These are phyloP conservation scores for Emergomyces pasteurianus DNA, from an alignment of 2,329 filamentous ascomycete species.

Conservation along the genomic window DNA sequence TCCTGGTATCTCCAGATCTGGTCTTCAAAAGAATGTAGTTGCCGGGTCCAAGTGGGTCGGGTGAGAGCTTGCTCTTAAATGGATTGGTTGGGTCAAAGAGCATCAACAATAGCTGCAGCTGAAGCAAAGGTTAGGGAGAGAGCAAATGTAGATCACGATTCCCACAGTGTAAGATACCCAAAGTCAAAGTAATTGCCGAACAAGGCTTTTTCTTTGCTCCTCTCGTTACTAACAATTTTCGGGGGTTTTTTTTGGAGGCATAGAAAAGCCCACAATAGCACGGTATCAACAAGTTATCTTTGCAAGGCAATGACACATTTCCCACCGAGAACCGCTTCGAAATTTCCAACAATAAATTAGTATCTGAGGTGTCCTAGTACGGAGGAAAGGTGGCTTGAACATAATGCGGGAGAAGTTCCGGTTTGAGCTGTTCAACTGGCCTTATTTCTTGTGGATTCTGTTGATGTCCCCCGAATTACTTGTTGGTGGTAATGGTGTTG, in stretches of 20 bases:
- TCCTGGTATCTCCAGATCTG: background rate
- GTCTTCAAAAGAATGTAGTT: background rate
- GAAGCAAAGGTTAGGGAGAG: background rate
- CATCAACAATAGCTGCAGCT: background rate
- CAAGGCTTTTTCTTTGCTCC: background rate
- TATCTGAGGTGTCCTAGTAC: background rate
- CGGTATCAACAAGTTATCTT: background rate
- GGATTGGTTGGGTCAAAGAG: background rate
- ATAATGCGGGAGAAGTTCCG: too few species aligned
- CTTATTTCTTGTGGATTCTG: too few species aligned
- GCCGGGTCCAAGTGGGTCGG: background rate
- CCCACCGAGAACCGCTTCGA: background rate
- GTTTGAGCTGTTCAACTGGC: too few species aligned
- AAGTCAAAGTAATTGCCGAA: background rate
- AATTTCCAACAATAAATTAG: background rate
- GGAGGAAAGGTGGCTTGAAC: background rate
- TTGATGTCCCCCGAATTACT: too few species aligned
- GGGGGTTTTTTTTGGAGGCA: too few species aligned
- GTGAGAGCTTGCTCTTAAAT: background rate
- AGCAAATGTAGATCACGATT: background rate
- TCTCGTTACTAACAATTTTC: background rate
- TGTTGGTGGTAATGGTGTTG: background rate
- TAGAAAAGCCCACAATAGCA: background rate
- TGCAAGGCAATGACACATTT: background rate
- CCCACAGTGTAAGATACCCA: too few species aligned